Evolutionary conservation across 1,284 basidiomycete species (phyloP).

Genomic region (Papiliotrema nemorosa): DNA sequence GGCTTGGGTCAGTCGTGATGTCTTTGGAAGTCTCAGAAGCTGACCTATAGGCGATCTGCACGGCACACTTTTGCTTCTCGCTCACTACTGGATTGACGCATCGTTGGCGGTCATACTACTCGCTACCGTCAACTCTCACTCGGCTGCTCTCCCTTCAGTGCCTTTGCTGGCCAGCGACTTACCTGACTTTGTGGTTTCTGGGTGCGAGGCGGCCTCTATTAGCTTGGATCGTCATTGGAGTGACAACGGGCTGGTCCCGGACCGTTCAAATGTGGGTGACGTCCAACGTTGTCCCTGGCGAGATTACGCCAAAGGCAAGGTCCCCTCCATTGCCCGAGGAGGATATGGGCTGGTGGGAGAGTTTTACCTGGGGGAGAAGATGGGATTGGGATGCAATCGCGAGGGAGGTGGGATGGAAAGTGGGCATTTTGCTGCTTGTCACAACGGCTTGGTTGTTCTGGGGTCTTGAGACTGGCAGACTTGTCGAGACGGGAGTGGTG

Average conservation of each 20-base stretch:
- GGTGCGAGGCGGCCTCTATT: slow-evolving; percentile 43
- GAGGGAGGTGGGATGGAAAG: slow-evolving; percentile 43
- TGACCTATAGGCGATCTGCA: slow-evolving; percentile 14
- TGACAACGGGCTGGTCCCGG: slow-evolving; percentile 46
- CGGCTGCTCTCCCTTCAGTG: slow-evolving; percentile 51
- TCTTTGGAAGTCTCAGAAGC: not conserved
- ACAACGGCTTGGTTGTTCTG: slow-evolving; percentile 47
- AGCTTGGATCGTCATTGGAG: slow-evolving; percentile 51
- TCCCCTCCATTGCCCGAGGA: slow-evolving; percentile 17
- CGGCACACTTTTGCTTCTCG: slow-evolving; percentile 49
- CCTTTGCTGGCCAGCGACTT: slow-evolving; percentile 51
- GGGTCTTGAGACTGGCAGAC: slow-evolving; percentile 31
- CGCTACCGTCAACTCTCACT: slow-evolving; percentile 47
- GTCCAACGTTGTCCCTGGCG: slow-evolving; percentile 40
- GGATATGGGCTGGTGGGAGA: slow-evolving; percentile 25
- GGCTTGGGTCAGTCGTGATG: slow-evolving; percentile 34
- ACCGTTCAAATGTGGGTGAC: slow-evolving; percentile 52
- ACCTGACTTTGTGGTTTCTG: slow-evolving; percentile 45
- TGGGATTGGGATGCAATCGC: slow-evolving; percentile 49
- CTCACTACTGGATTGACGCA: slow-evolving; percentile 50
- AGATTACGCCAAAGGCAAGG: slow-evolving; percentile 6
- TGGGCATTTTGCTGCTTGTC: slow-evolving; percentile 38
- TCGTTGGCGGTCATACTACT: slow-evolving; percentile 51
- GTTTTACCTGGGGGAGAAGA: slow-evolving; percentile 34
- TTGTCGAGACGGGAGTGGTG: slow-evolving; percentile 1